Evolutionary conservation across 345 rosid species (phyloP).

Genomic region (Geranium brycei): DNA sequence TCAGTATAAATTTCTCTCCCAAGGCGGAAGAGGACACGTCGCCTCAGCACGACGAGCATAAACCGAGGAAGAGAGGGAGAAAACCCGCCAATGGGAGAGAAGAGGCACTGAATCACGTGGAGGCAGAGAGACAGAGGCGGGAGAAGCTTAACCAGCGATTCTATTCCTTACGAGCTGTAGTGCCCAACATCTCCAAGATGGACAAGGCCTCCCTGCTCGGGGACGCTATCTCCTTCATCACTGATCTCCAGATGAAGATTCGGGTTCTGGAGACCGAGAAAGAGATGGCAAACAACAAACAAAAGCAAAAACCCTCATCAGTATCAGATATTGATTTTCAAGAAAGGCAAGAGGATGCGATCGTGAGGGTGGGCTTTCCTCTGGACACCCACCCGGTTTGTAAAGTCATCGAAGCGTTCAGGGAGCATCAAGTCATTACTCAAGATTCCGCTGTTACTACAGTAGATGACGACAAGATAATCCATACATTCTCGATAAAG

Average conservation of each 20-base stretch:
- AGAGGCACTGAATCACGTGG: constrained; percentile 89
- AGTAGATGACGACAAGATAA: constrained; percentile 43
- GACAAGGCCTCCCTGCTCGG: constrained; percentile 91
- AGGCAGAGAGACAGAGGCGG: constrained; percentile 91
- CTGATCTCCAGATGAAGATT: constrained; percentile 70
- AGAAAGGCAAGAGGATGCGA: constrained; percentile 56
- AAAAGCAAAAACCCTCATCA: constrained; percentile 29
- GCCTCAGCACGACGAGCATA: constrained; percentile 50
- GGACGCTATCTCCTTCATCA: constrained; percentile 72
- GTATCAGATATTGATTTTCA: constrained; percentile 63
- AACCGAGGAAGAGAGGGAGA: constrained; percentile 92
- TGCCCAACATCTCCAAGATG: constrained; percentile 93
- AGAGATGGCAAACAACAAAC: constrained; percentile 32
- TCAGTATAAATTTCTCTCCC: constrained; percentile 71
- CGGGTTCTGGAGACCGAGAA: constrained; percentile 66
- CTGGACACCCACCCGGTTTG: constrained; percentile 69
- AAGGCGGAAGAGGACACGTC: constrained; percentile 72
- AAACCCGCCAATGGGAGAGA: constrained; percentile 97
- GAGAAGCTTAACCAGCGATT: constrained; percentile 96
- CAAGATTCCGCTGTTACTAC: constrained; percentile 54
- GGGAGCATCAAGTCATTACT: constrained; percentile 48
- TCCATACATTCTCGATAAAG: constrained; percentile 60
- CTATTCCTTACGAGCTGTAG: constrained; percentile 81
- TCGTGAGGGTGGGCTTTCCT: constrained; percentile 61
- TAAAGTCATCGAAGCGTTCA: constrained; percentile 41